Base-by-base conservation (phyloP, 495 filamentous ascomycete genomes). In the Hamigera avellanea region DNA sequence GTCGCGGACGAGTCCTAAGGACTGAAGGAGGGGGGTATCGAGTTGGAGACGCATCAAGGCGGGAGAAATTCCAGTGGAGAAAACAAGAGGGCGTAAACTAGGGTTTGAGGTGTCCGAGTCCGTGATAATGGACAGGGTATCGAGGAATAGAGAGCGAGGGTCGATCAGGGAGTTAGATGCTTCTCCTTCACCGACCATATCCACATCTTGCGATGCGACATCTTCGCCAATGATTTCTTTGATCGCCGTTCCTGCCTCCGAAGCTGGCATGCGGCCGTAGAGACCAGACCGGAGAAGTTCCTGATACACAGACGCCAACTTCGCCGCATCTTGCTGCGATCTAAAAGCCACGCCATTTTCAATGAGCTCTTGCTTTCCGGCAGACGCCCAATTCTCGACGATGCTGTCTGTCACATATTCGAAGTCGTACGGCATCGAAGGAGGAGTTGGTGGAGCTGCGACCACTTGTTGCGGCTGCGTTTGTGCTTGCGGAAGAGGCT, bases 281-380 rank as follows among this genome's bases (percentile, higher is more conserved):
- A 87, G 52, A 28, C 75, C 76, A 27, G 84, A 73, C 30, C 74
- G 70, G 14, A 91, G 67, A 16, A 96, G 66, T 50, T 99, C 93
- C 54, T 95, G 85, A 43, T 87, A 88, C 15, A 95, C 62, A 8
- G 69, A 72, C 21, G 76, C 71, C 19, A 95, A 62, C 37, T 67
- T 67, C 23, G 77, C 53, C 14, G 72, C 51, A 52, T 93, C 83
- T 42, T 80, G 71, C 42, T 79, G 70, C 19, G 71, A 57, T 32
- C 72, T 71, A 17, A 76, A 78, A 40, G 74, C 45, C 3, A 49
- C 37, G 6, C 74, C 70, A 26, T 48, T 46, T 7, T 66, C 58
- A 10, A 76, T 50, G 8, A 79, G 41, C 2, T 48, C 56, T 33
- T 61, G 48, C 35, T 61, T 66, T 25, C 70, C 73, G 7, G 42